Evolutionary conservation across 2,329 filamentous ascomycete genomes (phyloP), one percentile per base, ranked within the genome.

Genomic region (Pseudogymnoascus sp.): DNA sequence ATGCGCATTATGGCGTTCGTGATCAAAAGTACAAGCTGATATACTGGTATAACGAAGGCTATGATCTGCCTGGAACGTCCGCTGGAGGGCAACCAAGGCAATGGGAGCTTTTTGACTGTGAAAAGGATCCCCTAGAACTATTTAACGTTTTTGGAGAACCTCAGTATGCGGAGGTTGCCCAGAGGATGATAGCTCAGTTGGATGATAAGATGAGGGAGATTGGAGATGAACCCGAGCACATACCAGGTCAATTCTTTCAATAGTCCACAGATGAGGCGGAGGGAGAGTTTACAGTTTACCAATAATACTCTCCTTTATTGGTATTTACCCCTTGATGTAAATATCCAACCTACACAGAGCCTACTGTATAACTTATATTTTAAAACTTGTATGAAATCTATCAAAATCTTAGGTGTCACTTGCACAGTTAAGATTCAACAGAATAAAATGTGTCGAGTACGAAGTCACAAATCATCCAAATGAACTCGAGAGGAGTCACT

Each of bases 91-190:
- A 74, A 59, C 73, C 79, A 35, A 77, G 76, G 63, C 80, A 83
- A 65, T 83, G 81, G 80, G 81, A 83, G 67, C 63, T 83, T 13
- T 83, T 83, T 65, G 80, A 83, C 65, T 81, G 79, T 55, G 66
- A 78, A 2, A 71, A 80, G 61, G 81, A 81, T 63, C 78, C 79
- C 0, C 65, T 81, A n/a, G 78, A 81, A 65, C 64, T 81, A 33
- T 80, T 82, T 64, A 81, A 81, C 60, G 66, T 72, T 15, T 81
- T 81, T 55, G 5, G 71, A 2, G 74, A 80, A 0, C 62, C 69
- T 0, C 65, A 68, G 39, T 80, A 80, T 64, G 33, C 58, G 4
- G 69, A 74, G 1, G 70, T 78, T 1, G 74, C 79, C 0, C 64
- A 65, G 62, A 61, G 67, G 0, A 80, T 81, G 78, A 79, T 72